Evolutionary conservation across 768 basidiomycete species (phyloP), one percentile per base, ranked within the genome.

Genomic region (Macrolepiota dolichaula): DNA sequence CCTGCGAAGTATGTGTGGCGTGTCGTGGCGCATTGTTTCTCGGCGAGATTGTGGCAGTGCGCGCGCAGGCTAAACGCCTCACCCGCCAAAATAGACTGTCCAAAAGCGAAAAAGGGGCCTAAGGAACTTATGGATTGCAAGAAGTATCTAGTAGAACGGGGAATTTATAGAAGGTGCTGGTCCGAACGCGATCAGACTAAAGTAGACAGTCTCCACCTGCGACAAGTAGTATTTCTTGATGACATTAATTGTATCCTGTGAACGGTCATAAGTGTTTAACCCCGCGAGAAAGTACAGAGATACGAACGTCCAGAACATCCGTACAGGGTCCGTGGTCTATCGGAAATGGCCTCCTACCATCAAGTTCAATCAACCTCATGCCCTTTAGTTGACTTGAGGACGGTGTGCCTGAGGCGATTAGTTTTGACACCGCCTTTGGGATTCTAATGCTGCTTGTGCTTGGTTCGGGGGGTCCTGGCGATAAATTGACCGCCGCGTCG

Each of bases 321-420:
- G 62, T 72, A 64, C 84, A 85, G 60, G 78, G 76, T 0, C 92
- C 92, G 65, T 87, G 81, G 70, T 97, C 94, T 65, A 97, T 78
- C 1, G 95, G 94, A 2, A 91, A 91, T 9, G 70, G 73, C 47
- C 95, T 75, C 46, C 85, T 75, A 0, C 95, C 95, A 73, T 97
- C 94, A 51, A 98, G 76, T 72, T 97, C 96, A 49, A 96, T 75
- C 6, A 97, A 71, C 50, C 89, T 80, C 74, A 76, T 73, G 5
- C 72, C 71, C 37, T 68, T 66, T 63, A 72, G 63, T 10, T 67
- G 65, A 35, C 15, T 57, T 46, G 63, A 57, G 32, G 51, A 12
- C 22, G 58, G 59, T 4, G 51, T 19, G 27, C 50, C 46, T 1
- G 57, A 25, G 42, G 50, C 25, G 24, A 54, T 35, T 12, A 40